phyloP scores from a whole-genome alignment of 148 eudicot species.

The Salicornia ramosissima region DNA sequence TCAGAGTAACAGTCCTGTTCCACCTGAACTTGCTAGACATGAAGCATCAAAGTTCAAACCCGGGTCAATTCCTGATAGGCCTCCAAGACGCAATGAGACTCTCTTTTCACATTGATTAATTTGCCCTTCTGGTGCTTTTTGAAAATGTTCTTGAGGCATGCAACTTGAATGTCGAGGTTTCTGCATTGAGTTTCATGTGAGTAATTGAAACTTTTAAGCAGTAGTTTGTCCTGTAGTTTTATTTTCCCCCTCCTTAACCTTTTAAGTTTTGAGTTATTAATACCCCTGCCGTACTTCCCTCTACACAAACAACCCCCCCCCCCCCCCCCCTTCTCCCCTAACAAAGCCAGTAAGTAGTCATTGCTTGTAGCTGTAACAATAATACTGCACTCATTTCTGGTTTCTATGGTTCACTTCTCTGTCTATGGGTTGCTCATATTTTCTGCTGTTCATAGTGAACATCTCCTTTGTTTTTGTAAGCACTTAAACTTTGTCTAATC shows the following conservation, averaged over 20 bases:
- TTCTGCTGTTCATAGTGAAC: too few species aligned
- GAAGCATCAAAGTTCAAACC: slow-evolving; percentile 64
- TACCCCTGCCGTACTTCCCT: too few species aligned
- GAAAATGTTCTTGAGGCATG: not conserved
- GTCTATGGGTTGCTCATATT: not conserved
- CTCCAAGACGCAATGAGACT: slow-evolving; percentile 59
- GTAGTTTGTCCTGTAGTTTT: not conserved
- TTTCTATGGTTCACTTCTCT: not conserved
- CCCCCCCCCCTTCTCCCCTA: not conserved
- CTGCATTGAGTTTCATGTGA: slow-evolving; percentile 18
- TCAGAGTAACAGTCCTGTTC: slow-evolving; percentile 76
- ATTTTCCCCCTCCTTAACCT: not conserved
- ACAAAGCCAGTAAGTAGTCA: not conserved
- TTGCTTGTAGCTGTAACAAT: not conserved
- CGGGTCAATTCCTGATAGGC: slow-evolving; percentile 56
- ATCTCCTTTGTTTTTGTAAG: too few species aligned
- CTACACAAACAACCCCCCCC: not conserved
- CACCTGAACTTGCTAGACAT: slow-evolving; percentile 78
- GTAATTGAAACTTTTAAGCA: slow-evolving; percentile 5
- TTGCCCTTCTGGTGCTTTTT: not conserved
- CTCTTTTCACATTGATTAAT: slow-evolving; percentile 39
- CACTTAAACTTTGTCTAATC: not conserved
- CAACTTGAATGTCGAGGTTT: not conserved
- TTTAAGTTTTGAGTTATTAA: too few species aligned
- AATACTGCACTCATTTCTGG: not conserved